A percentile compares a stretch with the other conserved stretches of the same genome.
Evolutionary conservation across 805 yeast species (phyloP).

Genomic region (Candida ficus): DNA sequence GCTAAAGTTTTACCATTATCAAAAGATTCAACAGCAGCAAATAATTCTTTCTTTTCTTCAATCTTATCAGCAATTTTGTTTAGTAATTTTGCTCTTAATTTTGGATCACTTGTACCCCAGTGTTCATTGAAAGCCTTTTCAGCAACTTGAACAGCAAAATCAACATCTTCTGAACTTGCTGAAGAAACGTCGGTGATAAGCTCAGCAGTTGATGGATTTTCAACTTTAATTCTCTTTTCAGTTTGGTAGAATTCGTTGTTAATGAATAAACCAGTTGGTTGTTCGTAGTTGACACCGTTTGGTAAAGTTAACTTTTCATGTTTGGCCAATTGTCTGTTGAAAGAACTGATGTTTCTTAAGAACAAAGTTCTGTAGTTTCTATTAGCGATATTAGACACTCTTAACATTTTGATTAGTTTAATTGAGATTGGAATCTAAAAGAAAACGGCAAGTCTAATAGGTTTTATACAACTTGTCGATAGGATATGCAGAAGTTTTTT

Average conservation of each 20-base stretch:
- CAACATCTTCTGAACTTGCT: conserved; percentile 58
- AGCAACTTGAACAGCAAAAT: conserved; percentile 65
- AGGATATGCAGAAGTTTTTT: no score
- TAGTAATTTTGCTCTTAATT: conserved; percentile 46
- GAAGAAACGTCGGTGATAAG: conserved; percentile 51
- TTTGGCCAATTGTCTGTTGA: conserved; percentile 22
- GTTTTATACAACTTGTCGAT: no score
- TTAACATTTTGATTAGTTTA: no score
- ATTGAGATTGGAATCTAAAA: no score
- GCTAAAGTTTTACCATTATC: conserved; percentile 74
- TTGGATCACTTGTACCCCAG: conserved; percentile 61
- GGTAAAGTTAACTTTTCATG: conserved; percentile 49
- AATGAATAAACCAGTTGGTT: conserved; percentile 86
- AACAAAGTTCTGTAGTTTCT: neutral
- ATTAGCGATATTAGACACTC: no score
- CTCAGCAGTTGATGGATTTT: conserved; percentile 60
- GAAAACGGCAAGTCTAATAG: no score
- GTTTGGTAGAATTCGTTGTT: conserved; percentile 71
- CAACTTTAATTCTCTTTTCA: conserved; percentile 47
- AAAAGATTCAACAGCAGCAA: conserved; percentile 64
- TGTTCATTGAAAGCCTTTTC: conserved; percentile 47
- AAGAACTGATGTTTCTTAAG: conserved; percentile 13
- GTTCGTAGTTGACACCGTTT: conserved; percentile 59
- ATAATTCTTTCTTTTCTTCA: conserved; percentile 55
- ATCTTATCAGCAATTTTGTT: conserved; percentile 62